A percentile compares a stretch with the other conserved stretches of the same genome.
phyloP scores from a whole-genome alignment of 768 basidiomycete species.

The Phylloporus scabripes region DNA sequence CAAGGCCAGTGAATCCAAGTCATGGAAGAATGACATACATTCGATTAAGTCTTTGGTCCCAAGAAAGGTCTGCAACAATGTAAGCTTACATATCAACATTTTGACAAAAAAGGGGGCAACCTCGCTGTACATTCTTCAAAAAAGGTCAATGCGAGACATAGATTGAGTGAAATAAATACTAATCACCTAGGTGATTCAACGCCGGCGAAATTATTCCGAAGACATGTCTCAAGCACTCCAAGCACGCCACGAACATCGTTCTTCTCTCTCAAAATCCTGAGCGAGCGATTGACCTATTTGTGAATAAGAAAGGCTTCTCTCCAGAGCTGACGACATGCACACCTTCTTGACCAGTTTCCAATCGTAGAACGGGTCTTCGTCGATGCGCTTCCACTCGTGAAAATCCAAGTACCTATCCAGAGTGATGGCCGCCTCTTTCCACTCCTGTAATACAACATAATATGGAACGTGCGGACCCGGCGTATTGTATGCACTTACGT shows the following conservation, averaged over 20 bases:
- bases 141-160: conserved; percentile 4
- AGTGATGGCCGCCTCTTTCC: conserved; percentile 74
- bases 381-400: conserved; percentile 82
- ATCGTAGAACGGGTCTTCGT: conserved; percentile 90
- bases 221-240: conserved; percentile 86
- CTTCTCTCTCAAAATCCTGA: conserved; percentile 63
- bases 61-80: conserved; percentile 64
- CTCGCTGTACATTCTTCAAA: conserved; percentile 80
- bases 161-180: neutral
- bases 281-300: conserved; percentile 66
- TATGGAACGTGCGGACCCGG: neutral
- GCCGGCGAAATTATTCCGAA: conserved; percentile 90
- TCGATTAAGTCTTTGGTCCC: conserved; percentile 91
- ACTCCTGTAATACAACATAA: conserved; percentile 48
- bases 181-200: conserved; percentile 73
- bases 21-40: conserved; percentile 38
- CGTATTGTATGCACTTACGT: conserved; percentile 37
- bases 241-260: conserved; percentile 82
- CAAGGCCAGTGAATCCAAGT: neutral
- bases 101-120: conserved; percentile 30
- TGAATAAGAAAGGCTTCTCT: neutral
- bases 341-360: conserved; percentile 82
- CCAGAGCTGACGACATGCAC: neutral
- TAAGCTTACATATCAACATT: conserved; percentile 8
- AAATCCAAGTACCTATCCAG: conserved; percentile 83